These are phyloP conservation scores for Lactarius vividus DNA, from an alignment of 768 basidiomycete species.

Conservation along the genomic window DNA sequence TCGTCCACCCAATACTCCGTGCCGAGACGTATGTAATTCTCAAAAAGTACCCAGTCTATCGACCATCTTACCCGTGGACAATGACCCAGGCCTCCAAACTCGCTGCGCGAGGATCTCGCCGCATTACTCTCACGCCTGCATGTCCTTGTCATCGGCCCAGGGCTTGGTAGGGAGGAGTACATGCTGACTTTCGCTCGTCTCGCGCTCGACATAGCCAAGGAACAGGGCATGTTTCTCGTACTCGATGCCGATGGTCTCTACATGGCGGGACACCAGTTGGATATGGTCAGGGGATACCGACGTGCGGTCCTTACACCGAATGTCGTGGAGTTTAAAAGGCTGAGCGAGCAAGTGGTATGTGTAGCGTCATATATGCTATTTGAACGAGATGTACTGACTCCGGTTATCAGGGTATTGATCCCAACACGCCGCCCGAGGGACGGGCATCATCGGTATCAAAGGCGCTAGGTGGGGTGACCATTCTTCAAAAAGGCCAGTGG, in stretches of 20 bases:
- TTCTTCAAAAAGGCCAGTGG: conserved; percentile 80
- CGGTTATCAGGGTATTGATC: conserved; percentile 46
- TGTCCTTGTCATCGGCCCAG: conserved; percentile 90
- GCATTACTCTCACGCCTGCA: conserved; percentile 83
- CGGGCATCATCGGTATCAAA: conserved; percentile 72
- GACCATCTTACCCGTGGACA: conserved; percentile 1
- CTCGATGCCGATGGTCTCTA: conserved; percentile 93
- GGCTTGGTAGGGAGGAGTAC: conserved; percentile 85
- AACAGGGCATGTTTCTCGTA: conserved; percentile 79
- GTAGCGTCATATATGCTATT: neutral
- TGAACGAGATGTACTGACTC: neutral
- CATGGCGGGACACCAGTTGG: conserved; percentile 72
- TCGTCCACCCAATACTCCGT: conserved; percentile 90
- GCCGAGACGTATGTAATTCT: conserved; percentile 54
- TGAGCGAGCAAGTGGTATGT: conserved; percentile 70
- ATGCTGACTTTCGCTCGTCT: conserved; percentile 83
- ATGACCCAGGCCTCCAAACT: conserved; percentile 43
- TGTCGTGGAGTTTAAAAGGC: conserved; percentile 84
- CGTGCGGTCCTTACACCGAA: conserved; percentile 92
- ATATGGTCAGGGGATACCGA: conserved; percentile 78
- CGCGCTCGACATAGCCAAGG: conserved; percentile 70
- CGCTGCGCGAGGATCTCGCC: conserved; percentile 52
- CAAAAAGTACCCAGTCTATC: neutral
- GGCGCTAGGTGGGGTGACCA: conserved; percentile 80
- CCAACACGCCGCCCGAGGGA: conserved; percentile 46